Evolutionary conservation across 2,329 filamentous ascomycete species (phyloP).

Genomic region (Cytospora mali): DNA sequence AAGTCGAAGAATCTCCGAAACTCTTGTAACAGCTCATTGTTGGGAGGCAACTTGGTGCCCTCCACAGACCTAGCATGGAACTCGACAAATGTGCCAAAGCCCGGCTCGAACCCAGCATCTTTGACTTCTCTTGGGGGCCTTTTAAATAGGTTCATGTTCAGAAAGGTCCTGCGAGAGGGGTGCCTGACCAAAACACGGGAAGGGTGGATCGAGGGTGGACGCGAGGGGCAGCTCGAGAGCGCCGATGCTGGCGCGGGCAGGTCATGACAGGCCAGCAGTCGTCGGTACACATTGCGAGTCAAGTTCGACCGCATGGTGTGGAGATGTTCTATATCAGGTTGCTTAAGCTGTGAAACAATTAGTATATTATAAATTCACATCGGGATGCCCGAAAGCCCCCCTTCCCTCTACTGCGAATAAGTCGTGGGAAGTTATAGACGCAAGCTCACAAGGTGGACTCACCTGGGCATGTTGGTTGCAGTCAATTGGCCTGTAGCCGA

Average conservation of each 20-base stretch:
- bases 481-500: constrained; percentile 13
- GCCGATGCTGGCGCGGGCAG: constrained; percentile 37
- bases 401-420: neutral
- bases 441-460: neutral
- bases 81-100: constrained; percentile 71
- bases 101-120: constrained; percentile 67
- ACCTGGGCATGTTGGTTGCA: constrained; percentile 25
- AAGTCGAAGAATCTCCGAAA: constrained; percentile 65
- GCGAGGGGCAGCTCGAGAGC: constrained; percentile 29
- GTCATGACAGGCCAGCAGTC: constrained; percentile 54
- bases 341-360: constrained; percentile 11
- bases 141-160: constrained; percentile 57
- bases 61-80: constrained; percentile 65
- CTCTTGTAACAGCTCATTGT: constrained; percentile 65
- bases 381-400: no score
- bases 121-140: constrained; percentile 63
- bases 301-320: constrained; percentile 60
- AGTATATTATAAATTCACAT: neutral
- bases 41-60: constrained; percentile 64
- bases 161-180: constrained; percentile 41
- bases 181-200: constrained; percentile 6
- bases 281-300: constrained; percentile 61
- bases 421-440: neutral
- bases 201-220: constrained; percentile 8
- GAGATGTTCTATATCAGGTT: constrained; percentile 19